Conservation (phyloP, 78 protist species). For the Guillardia theta region DNA sequence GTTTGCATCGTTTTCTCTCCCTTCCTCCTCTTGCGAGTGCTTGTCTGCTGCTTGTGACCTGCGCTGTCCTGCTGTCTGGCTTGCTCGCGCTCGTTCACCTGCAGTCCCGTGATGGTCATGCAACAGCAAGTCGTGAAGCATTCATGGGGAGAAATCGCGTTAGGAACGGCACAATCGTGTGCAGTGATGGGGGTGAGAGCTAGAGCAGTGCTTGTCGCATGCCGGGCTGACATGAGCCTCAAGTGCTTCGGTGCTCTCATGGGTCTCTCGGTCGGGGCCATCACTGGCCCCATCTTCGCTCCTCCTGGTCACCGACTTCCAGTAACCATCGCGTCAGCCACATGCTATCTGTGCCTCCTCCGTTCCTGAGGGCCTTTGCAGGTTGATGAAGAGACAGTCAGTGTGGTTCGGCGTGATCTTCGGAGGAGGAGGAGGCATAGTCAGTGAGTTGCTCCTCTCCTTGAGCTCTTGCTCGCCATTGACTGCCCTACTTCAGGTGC, state of each 20-base stretch:
- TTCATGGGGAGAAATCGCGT: neutral
- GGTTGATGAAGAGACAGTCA: conserved; percentile 12
- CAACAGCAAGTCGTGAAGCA: neutral
- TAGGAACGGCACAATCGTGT: neutral
- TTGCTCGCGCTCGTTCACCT: neutral
- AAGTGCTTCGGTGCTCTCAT: neutral
- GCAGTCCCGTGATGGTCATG: neutral
- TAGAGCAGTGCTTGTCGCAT: neutral
- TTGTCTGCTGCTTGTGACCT: too few relatives aligned
- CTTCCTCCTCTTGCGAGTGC: neutral
- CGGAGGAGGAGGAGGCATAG: neutral
- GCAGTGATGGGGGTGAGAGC: neutral
- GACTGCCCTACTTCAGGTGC: too few relatives aligned
- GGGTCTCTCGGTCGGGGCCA: conserved; percentile 8
- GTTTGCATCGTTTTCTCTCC: neutral
- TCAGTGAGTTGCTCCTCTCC: too few relatives aligned
- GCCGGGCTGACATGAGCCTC: neutral
- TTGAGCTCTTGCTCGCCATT: too few relatives aligned
- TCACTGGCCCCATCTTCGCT: neutral
- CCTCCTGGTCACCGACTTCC: neutral
- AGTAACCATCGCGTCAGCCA: neutral
- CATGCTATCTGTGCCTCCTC: neutral
- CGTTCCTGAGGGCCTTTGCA: neutral
- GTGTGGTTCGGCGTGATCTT: neutral
- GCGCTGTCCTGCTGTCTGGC: too few relatives aligned